phyloP scores from a whole-genome alignment of 805 yeast genomes.

The Grigorovia humatica region DNA sequence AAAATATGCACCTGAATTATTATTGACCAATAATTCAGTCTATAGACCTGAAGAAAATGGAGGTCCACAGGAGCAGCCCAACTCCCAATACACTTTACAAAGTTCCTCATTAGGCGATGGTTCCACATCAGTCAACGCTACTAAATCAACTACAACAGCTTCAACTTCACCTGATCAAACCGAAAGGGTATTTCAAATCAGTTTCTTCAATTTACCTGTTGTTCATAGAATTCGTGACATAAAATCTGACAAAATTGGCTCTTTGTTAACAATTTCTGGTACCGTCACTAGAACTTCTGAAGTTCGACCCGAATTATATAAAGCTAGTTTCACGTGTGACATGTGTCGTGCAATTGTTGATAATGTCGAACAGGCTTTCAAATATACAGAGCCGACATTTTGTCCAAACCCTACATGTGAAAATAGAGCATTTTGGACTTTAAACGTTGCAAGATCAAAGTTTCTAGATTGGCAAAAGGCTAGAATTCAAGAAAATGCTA shows the following conservation, averaged over 20 bases:
- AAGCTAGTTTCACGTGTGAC: slow-evolving; percentile 83
- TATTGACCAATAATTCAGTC: slow-evolving; percentile 36
- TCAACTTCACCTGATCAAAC: slow-evolving; percentile 39
- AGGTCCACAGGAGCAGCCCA: slow-evolving; percentile 1
- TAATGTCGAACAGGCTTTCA: slow-evolving; percentile 86
- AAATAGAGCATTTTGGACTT: slow-evolving; percentile 77
- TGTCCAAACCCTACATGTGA: slow-evolving; percentile 85
- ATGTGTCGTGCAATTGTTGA: slow-evolving; percentile 75
- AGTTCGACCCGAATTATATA: slow-evolving; percentile 87
- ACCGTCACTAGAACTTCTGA: slow-evolving; percentile 95
- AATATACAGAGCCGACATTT: slow-evolving; percentile 87
- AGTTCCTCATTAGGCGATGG: slow-evolving; percentile 2
- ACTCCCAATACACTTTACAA: slow-evolving; percentile 2
- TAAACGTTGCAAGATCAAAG: slow-evolving; percentile 72
- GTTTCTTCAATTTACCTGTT: slow-evolving; percentile 78
- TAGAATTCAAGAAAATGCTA: slow-evolving; percentile 91
- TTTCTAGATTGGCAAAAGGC: slow-evolving; percentile 96
- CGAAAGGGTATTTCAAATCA: slow-evolving; percentile 78
- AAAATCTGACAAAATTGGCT: slow-evolving; percentile 80
- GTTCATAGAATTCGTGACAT: slow-evolving; percentile 81
- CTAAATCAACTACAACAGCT: slow-evolving; percentile 31
- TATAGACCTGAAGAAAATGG: slow-evolving; percentile 16
- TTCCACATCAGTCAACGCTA: slow-evolving; percentile 13
- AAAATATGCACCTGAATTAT: slow-evolving; percentile 61
- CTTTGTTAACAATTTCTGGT: slow-evolving; percentile 75